Evolutionary conservation across 441 rosid species (phyloP).

Genomic region (Codiaeum variegatum): DNA sequence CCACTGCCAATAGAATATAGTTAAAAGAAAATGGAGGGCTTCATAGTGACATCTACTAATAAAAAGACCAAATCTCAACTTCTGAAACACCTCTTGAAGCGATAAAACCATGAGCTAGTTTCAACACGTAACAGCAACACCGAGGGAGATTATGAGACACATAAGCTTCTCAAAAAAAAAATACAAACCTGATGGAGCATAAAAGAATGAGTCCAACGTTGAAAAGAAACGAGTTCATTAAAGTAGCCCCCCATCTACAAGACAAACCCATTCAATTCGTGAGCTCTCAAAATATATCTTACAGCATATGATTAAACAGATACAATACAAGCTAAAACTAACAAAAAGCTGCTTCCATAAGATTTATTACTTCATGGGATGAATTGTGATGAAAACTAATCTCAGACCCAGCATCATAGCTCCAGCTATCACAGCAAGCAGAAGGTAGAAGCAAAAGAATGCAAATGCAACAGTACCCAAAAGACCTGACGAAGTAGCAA

Average conservation of each 20-base stretch:
- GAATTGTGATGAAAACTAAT: conserved; percentile 90
- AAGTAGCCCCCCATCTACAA: conserved; percentile 97
- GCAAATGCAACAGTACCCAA: conserved; percentile 98
- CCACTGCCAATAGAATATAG: neutral
- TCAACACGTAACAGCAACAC: neutral
- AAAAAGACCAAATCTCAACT: neutral
- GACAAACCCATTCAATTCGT: conserved; percentile 24
- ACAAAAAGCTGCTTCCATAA: conserved; percentile 14
- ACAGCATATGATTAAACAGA: neutral
- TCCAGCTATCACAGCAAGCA: conserved; percentile 96
- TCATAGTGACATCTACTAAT: neutral
- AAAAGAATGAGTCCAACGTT: conserved; percentile 93
- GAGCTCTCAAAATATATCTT: conserved; percentile 18
- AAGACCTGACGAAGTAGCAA: conserved; percentile 62
- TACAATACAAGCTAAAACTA: conserved; percentile 1
- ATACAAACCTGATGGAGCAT: conserved; percentile 80
- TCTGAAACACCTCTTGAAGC: neutral
- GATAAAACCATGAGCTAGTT: conserved; percentile 7
- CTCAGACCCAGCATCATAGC: conserved; percentile 98
- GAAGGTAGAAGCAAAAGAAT: conserved; percentile 96
- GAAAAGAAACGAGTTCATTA: conserved; percentile 98
- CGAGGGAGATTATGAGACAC: neutral
- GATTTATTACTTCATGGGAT: conserved; percentile 90
- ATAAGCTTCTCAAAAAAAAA: conserved; percentile 7
- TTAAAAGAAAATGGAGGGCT: neutral